A percentile compares a stretch with the other conserved stretches of the same genome.
phyloP scores from a whole-genome alignment of 495 filamentous ascomycete genomes.

The Neurospora africana region DNA sequence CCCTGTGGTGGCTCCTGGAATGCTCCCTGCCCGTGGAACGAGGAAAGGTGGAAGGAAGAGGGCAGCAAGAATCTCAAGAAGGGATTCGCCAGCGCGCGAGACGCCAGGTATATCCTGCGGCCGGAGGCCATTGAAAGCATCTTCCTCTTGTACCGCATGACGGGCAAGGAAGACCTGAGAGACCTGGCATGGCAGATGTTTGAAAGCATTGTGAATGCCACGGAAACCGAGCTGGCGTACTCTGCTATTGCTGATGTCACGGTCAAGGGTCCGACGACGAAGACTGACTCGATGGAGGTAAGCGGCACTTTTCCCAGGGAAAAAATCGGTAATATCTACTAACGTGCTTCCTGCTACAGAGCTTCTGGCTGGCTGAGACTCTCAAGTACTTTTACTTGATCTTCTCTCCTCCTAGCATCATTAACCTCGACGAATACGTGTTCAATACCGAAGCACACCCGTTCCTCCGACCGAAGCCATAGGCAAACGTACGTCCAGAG shows the following conservation, averaged over 20 bases:
- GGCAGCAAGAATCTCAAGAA: slow-evolving; percentile 43
- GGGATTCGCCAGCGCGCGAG: slow-evolving; percentile 50
- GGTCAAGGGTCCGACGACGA: slow-evolving; percentile 12
- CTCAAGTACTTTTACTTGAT: slow-evolving; percentile 60
- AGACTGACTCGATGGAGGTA: slow-evolving; percentile 36
- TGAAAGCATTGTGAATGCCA: slow-evolving; percentile 31
- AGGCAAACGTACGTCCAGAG: background rate
- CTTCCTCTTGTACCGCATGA: slow-evolving; percentile 58
- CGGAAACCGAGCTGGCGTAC: slow-evolving; percentile 35
- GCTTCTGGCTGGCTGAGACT: slow-evolving; percentile 39
- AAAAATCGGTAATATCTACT: background rate
- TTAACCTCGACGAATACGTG: slow-evolving; percentile 63
- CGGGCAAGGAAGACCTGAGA: slow-evolving; percentile 38
- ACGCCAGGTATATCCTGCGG: slow-evolving; percentile 56
- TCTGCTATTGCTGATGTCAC: slow-evolving; percentile 37
- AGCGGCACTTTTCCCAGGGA: background rate
- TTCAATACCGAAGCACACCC: slow-evolving; percentile 83
- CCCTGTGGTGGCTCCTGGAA: slow-evolving; percentile 42
- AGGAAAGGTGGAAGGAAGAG: slow-evolving; percentile 15
- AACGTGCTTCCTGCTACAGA: slow-evolving; percentile 12
- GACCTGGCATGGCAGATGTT: slow-evolving; percentile 53
- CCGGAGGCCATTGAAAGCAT: slow-evolving; percentile 56
- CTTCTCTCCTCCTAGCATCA: slow-evolving; percentile 59
- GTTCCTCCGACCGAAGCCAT: slow-evolving; percentile 29
- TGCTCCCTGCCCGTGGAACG: slow-evolving; percentile 25